These are phyloP conservation scores for Erucastrum elatum DNA, from an alignment of 345 rosid species.

Conservation along the genomic window DNA sequence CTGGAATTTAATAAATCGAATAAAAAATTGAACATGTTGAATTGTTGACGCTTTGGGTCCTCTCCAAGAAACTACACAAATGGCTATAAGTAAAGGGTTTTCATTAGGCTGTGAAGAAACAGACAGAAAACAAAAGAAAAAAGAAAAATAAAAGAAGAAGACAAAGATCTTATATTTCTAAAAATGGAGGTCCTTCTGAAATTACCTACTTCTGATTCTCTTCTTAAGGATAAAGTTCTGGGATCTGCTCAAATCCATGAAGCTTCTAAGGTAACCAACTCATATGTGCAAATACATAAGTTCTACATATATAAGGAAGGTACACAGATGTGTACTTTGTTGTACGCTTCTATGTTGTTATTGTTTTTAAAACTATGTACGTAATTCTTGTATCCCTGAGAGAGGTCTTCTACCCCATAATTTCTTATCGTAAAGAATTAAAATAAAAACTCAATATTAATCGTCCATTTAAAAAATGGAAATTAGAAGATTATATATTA, in stretches of 20 bases:
- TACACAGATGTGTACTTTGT: not conserved
- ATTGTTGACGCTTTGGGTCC: conserved; percentile 69
- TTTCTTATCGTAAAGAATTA: not conserved
- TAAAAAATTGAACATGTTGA: conserved; percentile 36
- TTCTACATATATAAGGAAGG: not conserved
- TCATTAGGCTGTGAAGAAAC: conserved; percentile 13
- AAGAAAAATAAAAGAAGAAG: conserved; percentile 25
- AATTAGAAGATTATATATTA: not conserved
- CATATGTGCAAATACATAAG: not conserved
- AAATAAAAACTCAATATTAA: not conserved
- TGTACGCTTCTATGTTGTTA: not conserved
- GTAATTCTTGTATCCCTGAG: conserved; percentile 3
- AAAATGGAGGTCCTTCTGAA: conserved; percentile 47
- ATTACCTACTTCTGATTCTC: conserved; percentile 33
- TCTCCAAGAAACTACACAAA: conserved; percentile 37
- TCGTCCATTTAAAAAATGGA: not conserved
- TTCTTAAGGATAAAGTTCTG: conserved; percentile 38
- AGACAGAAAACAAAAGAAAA: not conserved
- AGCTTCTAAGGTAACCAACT: conserved; percentile 35
- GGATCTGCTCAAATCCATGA: conserved; percentile 36
- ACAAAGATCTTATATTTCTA: conserved; percentile 13
- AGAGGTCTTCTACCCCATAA: not conserved
- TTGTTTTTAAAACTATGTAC: too few species aligned
- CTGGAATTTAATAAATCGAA: conserved; percentile 16
- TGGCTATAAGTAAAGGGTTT: conserved; percentile 41